Base-by-base conservation (phyloP, 208 protist species). In the Trypanosoma cruzi region DNA sequence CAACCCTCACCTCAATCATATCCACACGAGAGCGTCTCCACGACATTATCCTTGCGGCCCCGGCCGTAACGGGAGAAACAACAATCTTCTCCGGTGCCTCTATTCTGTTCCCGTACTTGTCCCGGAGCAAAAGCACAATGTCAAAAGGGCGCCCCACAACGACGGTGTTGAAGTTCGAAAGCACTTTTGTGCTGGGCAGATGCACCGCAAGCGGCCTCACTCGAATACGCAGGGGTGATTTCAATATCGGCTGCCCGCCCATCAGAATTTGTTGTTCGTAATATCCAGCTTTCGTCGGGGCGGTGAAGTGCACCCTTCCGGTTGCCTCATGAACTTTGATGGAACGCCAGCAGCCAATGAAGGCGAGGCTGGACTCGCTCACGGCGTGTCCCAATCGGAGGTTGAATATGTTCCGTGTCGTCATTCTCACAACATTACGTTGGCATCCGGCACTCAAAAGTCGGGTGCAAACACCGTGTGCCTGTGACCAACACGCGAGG, bases 401-500 rank as follows among this genome's bases (percentile, higher is more conserved):
- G 52, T 79, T 73, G 32, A 79, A 64, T 11, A 79, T 57, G 50
- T 75, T 79, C 2, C 68, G 68, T 34, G 46, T 44, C 31, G 26
- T 56, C n/a, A 79, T 46, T 26, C 14, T 52, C 20, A 79, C 37
- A 5, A 32, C 20, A 32, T 32, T 28, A 24, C 46, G 55, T 24
- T 44, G 13, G n/a, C 26, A 49, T 18, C 70, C 64, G 8, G 73
- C 79, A 16, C 68, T 61, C 22, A 73, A 22, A 10, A 86, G 55
- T 37, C 68, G 50, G 4, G 67, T 68, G 59, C 68, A 59, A 49
- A 63, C 32, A 46, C 72, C 49, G 32, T 64, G 40, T 50, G 83
- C 84, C 10, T 48, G 32, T 13, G 81, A 81, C 88, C 85, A 91
- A 67, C 88, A 90, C 24, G 88, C 75, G 34, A 85, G 71, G 34